phyloP scores from a whole-genome alignment of 2,329 filamentous ascomycete species.

The Exophiala calicioides region DNA sequence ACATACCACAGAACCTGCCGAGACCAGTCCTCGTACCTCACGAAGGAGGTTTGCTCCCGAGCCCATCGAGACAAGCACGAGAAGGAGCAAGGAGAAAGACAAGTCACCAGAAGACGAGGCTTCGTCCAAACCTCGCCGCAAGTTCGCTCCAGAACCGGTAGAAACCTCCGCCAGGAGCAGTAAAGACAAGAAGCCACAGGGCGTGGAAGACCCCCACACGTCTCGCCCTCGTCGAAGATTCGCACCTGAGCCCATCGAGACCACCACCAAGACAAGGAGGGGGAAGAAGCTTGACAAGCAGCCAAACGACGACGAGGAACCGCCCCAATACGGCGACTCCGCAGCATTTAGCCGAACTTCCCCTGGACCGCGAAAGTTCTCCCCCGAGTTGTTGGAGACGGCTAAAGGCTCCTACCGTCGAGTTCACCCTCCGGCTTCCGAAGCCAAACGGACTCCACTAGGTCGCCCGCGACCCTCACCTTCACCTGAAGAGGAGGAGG shows the following conservation, averaged over 20 bases:
- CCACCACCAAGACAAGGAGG: constrained; percentile 44
- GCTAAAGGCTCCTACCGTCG: constrained; percentile 69
- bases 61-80: constrained; percentile 32
- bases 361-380: constrained; percentile 56
- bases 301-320: constrained; percentile 22
- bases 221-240: constrained; percentile 59
- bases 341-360: constrained; percentile 22
- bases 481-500: constrained; percentile 8
- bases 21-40: constrained; percentile 26
- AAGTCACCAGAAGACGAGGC: constrained; percentile 11
- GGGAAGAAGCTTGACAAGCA: constrained; percentile 10
- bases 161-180: constrained; percentile 46
- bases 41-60: constrained; percentile 35
- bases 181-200: constrained; percentile 25
- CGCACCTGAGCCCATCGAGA: constrained; percentile 71
- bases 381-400: constrained; percentile 79
- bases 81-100: constrained; percentile 27
- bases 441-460: constrained; percentile 5
- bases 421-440: constrained; percentile 17
- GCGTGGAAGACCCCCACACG: constrained; percentile 31
- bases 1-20: constrained; percentile 35
- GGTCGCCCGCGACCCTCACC: constrained; percentile 8
- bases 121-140: constrained; percentile 31
- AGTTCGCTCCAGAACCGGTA: constrained; percentile 47
- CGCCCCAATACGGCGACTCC: constrained; percentile 7